Evolutionary conservation across 495 filamentous ascomycete genomes (phyloP).

Genomic region (Aspergillus saccharolyticus): DNA sequence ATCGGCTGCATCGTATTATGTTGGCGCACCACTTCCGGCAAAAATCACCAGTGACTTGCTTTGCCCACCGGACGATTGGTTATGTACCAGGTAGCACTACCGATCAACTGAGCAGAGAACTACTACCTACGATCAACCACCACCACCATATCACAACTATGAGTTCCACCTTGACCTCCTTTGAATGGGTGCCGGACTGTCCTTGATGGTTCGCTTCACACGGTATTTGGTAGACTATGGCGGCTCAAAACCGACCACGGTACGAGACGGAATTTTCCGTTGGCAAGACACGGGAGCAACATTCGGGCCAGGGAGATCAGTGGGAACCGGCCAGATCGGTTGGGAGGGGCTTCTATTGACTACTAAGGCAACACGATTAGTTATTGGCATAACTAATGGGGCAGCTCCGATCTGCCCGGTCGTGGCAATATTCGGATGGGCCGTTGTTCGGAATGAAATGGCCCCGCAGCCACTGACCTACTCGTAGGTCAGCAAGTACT

Average conservation of each 20-base stretch:
- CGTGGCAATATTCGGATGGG: conserved; percentile 18
- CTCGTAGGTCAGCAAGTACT: too few species aligned
- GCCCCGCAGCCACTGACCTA: neutral
- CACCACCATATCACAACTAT: too few species aligned
- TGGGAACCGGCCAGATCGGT: conserved; percentile 29
- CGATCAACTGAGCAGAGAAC: too few species aligned
- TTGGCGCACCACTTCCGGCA: neutral
- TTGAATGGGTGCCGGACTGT: too few species aligned
- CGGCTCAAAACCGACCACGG: conserved; percentile 16
- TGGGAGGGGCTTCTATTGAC: conserved; percentile 14
- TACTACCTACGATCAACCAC: too few species aligned
- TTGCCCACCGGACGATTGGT: neutral
- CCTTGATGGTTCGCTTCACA: too few species aligned
- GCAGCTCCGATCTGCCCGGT: conserved; percentile 10
- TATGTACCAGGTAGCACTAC: neutral
- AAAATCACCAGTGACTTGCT: neutral
- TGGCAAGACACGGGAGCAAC: conserved; percentile 25
- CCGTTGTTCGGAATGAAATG: conserved; percentile 1
- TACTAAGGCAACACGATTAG: conserved; percentile 8
- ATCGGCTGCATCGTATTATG: neutral
- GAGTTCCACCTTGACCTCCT: too few species aligned
- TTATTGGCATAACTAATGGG: conserved; percentile 13
- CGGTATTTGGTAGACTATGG: neutral
- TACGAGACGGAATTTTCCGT: conserved; percentile 19
- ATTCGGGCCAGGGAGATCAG: conserved; percentile 37